These are phyloP conservation scores for Plasmodium malariae DNA, from an alignment of 169 alveolate genomes.

Conservation along the genomic window DNA sequence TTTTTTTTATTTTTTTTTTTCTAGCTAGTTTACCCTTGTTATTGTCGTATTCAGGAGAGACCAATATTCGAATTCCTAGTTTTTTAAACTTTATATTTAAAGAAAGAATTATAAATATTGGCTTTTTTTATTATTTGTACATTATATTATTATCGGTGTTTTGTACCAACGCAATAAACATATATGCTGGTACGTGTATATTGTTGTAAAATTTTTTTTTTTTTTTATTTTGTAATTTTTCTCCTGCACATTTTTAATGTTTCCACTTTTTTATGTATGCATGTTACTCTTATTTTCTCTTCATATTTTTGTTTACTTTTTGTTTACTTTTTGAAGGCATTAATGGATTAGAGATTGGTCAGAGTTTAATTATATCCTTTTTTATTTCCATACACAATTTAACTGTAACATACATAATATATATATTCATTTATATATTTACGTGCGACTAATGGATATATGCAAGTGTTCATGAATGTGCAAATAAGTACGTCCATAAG, in stretches of 20 bases:
- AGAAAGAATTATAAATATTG: slow-evolving; percentile 87
- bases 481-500: not conserved
- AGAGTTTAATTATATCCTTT: slow-evolving; percentile 91
- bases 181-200: slow-evolving; percentile 96
- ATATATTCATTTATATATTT: not conserved
- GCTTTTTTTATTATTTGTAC: slow-evolving; percentile 89
- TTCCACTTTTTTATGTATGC: not conserved
- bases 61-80: slow-evolving; percentile 89
- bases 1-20: slow-evolving; percentile 41
- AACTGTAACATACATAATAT: slow-evolving; percentile 77
- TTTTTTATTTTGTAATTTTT: slow-evolving; percentile 2
- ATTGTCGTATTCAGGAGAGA: slow-evolving; percentile 93
- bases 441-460: not conserved
- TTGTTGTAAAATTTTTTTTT: not conserved
- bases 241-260: not conserved
- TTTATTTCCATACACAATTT: slow-evolving; percentile 90
- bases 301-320: not conserved
- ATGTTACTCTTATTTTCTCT: not conserved
- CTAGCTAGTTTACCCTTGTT: slow-evolving; percentile 85
- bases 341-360: slow-evolving; percentile 95
- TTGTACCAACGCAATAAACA: slow-evolving; percentile 94
- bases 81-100: slow-evolving; percentile 76
- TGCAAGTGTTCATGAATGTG: not conserved
- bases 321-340: slow-evolving; percentile 77
- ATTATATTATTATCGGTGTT: slow-evolving; percentile 90